Percentiles rank a stretch among this genome's conserved stretches.
Evolutionary conservation across 2,329 filamentous ascomycete genomes (phyloP).

Genomic region (Colletotrichum sp.): DNA sequence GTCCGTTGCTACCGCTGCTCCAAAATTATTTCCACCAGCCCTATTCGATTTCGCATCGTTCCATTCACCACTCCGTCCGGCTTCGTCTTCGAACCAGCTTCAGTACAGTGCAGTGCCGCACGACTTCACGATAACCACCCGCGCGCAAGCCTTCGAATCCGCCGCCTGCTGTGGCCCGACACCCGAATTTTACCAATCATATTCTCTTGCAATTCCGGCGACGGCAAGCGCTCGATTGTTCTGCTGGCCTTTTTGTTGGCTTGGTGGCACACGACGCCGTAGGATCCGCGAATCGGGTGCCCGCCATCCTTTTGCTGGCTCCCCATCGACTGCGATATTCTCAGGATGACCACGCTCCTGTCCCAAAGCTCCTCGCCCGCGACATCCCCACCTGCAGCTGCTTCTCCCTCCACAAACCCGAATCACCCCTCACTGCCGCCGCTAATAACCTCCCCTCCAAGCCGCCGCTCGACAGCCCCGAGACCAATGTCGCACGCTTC

Average conservation of each 20-base stretch:
- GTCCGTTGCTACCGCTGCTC: neutral
- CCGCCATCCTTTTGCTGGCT: slow-evolving; percentile 28
- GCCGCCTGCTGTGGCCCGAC: neutral
- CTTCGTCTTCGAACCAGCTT: neutral
- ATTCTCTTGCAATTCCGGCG: neutral
- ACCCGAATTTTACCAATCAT: neutral
- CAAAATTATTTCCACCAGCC: neutral
- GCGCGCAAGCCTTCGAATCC: neutral
- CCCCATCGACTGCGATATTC: slow-evolving; percentile 20
- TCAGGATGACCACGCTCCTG: slow-evolving; percentile 57
- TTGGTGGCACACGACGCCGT: slow-evolving; percentile 15
- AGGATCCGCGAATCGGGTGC: slow-evolving; percentile 23
- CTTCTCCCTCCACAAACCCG: slow-evolving; percentile 50
- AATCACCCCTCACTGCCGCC: slow-evolving; percentile 61
- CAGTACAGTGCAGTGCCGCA: neutral
- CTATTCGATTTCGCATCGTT: neutral
- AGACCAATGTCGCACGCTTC: slow-evolving; percentile 78
- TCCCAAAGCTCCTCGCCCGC: slow-evolving; percentile 60
- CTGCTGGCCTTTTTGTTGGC: neutral
- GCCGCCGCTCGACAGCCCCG: slow-evolving; percentile 65
- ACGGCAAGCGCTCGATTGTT: neutral
- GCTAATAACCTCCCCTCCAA: slow-evolving; percentile 60
- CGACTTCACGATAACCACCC: slow-evolving; percentile 11
- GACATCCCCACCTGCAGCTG: slow-evolving; percentile 55
- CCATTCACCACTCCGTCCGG: neutral